Conservation (phyloP, 2,329 filamentous ascomycete species). For the Xylariales sp. region DNA sequence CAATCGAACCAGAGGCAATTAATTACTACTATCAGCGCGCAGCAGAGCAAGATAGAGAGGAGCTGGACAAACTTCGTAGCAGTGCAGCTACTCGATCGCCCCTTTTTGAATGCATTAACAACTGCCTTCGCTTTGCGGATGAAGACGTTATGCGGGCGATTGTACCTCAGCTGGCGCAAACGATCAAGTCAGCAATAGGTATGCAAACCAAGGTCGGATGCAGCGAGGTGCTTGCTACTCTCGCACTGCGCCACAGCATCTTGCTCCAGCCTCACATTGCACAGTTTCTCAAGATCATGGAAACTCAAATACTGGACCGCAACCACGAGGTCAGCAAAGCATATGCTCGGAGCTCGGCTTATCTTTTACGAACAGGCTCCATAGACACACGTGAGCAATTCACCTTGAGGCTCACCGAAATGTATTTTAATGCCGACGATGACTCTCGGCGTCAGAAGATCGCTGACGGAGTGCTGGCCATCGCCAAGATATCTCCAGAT, state of each 20-base stretch:
- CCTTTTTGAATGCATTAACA: slow-evolving; percentile 87
- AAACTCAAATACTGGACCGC: slow-evolving; percentile 80
- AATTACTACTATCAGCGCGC: slow-evolving; percentile 93
- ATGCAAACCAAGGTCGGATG: slow-evolving; percentile 94
- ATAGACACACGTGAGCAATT: slow-evolving; percentile 47
- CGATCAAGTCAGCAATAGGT: slow-evolving; percentile 82
- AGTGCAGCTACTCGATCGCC: slow-evolving; percentile 80
- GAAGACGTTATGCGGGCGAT: slow-evolving; percentile 71
- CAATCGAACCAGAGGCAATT: slow-evolving; percentile 81
- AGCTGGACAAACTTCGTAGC: slow-evolving; percentile 84
- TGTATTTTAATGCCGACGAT: slow-evolving; percentile 82
- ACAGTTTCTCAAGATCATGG: slow-evolving; percentile 70
- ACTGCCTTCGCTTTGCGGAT: slow-evolving; percentile 81
- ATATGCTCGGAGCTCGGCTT: slow-evolving; percentile 83
- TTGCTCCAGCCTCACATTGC: slow-evolving; percentile 73
- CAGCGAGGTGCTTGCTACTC: slow-evolving; percentile 75
- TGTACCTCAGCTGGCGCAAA: slow-evolving; percentile 66
- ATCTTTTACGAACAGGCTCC: slow-evolving; percentile 63
- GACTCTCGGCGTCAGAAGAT: slow-evolving; percentile 69
- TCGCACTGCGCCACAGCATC: slow-evolving; percentile 74
- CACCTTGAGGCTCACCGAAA: slow-evolving; percentile 50
- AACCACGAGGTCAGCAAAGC: slow-evolving; percentile 91
- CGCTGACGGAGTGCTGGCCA: slow-evolving; percentile 75
- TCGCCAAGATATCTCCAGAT: slow-evolving; percentile 85
- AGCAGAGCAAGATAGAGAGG: slow-evolving; percentile 78